Percentiles rank a stretch among this genome's conserved stretches.
Conservation (phyloP, 768 basidiomycete species). For the Serpula lacrymans region DNA sequence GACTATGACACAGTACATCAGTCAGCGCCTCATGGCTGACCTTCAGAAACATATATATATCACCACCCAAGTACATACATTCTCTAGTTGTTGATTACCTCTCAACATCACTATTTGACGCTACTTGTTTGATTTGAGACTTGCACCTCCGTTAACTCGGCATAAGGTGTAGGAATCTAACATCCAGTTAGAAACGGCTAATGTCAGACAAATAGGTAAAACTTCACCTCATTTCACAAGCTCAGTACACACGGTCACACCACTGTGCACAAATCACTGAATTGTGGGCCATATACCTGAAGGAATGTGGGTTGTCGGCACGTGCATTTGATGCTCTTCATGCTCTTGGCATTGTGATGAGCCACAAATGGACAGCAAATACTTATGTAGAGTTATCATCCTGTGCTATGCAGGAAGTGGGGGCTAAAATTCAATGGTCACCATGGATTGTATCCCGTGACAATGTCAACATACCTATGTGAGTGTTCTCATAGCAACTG, state of each 20-base stretch:
- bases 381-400: constrained; percentile 3
- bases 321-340: constrained; percentile 15
- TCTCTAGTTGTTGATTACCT: too few species aligned
- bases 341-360: constrained; percentile 14
- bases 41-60: too few species aligned
- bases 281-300: constrained; percentile 16
- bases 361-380: constrained; percentile 32
- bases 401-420: constrained; percentile 9
- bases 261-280: constrained; percentile 8
- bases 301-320: constrained; percentile 15
- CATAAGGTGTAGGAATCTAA: too few species aligned
- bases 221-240: constrained; percentile 6
- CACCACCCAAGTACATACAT: too few species aligned
- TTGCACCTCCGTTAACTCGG: too few species aligned
- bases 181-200: too few species aligned
- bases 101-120: too few species aligned
- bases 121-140: too few species aligned
- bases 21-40: too few species aligned
- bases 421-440: constrained; percentile 3
- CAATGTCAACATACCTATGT: constrained; percentile 19
- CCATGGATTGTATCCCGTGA: constrained; percentile 18
- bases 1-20: too few species aligned
- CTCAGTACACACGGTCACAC: constrained; percentile 13
- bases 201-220: constrained; percentile 1
- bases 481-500: constrained; percentile 20